Conservation (phyloP, 2,329 filamentous ascomycete species). For the Arthrobotrys sphaeroides region DNA sequence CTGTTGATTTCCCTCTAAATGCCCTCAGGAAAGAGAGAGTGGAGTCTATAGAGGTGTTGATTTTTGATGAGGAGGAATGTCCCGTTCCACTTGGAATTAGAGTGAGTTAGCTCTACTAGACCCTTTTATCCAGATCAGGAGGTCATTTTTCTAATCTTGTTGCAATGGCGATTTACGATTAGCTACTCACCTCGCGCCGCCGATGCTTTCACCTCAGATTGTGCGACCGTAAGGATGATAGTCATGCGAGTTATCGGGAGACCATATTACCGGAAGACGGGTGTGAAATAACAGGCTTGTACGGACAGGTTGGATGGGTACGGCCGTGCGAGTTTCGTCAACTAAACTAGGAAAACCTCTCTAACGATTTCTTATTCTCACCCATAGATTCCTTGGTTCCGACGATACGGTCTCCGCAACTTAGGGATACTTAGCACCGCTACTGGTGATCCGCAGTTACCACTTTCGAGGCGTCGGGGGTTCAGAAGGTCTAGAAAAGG, state of each 20-base stretch:
- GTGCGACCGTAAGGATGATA: too few relatives aligned
- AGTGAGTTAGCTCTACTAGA: slow-evolving; percentile 6
- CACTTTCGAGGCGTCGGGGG: too few relatives aligned
- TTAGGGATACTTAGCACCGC: slow-evolving; percentile 4
- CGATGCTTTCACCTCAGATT: background rate
- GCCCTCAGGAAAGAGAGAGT: background rate
- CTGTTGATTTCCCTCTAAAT: slow-evolving; percentile 20
- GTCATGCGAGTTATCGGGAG: too few relatives aligned
- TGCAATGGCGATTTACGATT: background rate
- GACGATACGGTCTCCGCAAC: background rate
- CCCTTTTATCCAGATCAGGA: background rate
- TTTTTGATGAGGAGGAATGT: background rate
- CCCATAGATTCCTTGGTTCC: background rate
- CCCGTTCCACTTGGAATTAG: background rate
- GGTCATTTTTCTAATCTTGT: background rate
- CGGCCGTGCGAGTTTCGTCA: too few relatives aligned
- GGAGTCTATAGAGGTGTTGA: background rate
- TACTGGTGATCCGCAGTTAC: background rate
- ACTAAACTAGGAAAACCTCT: too few relatives aligned
- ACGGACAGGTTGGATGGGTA: slow-evolving; percentile 2
- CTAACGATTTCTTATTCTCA: background rate
- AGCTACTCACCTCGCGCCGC: slow-evolving; percentile 5
- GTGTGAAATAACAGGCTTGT: slow-evolving; percentile 3
- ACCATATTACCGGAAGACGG: background rate
- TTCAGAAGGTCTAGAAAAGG: too few relatives aligned